Evolutionary conservation across 2,329 filamentous ascomycete species (phyloP).

Genomic region (Aspergillus felis): DNA sequence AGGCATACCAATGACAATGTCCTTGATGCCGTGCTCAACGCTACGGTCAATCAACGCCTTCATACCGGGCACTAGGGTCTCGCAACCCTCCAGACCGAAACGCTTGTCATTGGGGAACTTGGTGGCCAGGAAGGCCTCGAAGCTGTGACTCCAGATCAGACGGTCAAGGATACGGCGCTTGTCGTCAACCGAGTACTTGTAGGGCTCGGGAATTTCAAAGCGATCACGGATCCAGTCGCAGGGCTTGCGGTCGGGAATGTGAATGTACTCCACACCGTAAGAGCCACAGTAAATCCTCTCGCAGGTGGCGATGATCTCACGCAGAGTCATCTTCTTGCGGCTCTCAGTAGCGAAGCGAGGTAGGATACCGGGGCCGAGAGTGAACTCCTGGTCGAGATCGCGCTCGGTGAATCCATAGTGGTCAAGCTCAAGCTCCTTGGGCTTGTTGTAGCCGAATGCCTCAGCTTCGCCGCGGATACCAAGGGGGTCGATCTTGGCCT

Average conservation of each 20-base stretch:
- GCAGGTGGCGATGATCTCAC: constrained; percentile 89
- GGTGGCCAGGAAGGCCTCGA: constrained; percentile 89
- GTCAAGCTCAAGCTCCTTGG: constrained; percentile 87
- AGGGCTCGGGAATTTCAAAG: constrained; percentile 87
- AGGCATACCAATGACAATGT: constrained; percentile 99
- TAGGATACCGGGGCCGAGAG: constrained; percentile 87
- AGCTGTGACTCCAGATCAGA: constrained; percentile 97
- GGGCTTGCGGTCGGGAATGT: constrained; percentile 94
- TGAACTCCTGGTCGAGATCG: constrained; percentile 89
- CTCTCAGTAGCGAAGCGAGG: constrained; percentile 86
- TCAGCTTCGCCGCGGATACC: constrained; percentile 83
- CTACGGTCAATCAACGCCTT: constrained; percentile 98
- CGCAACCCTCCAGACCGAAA: constrained; percentile 95
- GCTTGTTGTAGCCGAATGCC: constrained; percentile 79
- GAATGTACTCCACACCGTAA: constrained; percentile 98
- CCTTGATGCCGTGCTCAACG: constrained; percentile 97
- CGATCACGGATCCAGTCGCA: constrained; percentile 98
- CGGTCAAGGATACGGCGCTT: constrained; percentile 97
- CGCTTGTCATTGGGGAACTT: constrained; percentile 99
- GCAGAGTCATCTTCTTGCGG: constrained; percentile 92
- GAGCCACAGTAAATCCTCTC: constrained; percentile 95
- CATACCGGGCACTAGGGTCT: constrained; percentile 97
- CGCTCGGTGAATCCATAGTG: constrained; percentile 94
- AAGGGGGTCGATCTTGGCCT: constrained; percentile 93
- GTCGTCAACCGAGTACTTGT: constrained; percentile 97